Percentiles rank a stretch among this genome's conserved stretches.
Conservation (phyloP, 306 rosid genomes). For the Cucumis cinereus region DNA sequence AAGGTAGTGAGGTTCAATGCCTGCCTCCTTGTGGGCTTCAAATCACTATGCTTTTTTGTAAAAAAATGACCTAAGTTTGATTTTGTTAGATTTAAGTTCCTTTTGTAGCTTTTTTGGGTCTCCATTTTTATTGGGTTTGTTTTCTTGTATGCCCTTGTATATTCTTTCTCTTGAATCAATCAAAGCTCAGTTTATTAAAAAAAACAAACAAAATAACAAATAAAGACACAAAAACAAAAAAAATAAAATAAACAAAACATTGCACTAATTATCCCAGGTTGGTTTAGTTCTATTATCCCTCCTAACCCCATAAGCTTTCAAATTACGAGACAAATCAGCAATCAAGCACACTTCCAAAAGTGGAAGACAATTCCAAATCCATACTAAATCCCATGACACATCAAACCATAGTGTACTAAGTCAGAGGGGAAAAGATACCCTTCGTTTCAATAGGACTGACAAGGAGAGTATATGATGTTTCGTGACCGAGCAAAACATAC, state of each 20-base stretch:
- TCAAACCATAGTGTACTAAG: background rate
- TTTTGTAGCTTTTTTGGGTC: background rate
- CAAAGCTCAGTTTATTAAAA: background rate
- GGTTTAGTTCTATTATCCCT: background rate
- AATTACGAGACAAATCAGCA: background rate
- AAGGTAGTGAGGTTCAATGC: background rate
- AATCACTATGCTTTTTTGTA: no score
- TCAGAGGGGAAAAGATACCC: background rate
- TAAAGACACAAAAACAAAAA: no score
- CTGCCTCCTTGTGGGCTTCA: background rate
- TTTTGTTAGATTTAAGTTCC: background rate
- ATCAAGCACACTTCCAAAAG: background rate
- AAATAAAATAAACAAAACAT: no score
- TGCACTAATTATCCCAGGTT: background rate
- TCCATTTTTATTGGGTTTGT: background rate
- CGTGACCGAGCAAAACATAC: slow-evolving; percentile 24
- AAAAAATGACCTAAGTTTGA: background rate
- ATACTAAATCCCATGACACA: background rate
- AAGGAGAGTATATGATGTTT: slow-evolving; percentile 5
- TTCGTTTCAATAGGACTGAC: background rate
- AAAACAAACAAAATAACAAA: no score
- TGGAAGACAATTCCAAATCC: background rate
- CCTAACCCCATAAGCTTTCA: background rate
- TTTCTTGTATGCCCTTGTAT: no score
- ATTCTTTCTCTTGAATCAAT: background rate